Base-by-base conservation (phyloP, 176 grass and related monocot species). In the Luzula sylvatica region DNA sequence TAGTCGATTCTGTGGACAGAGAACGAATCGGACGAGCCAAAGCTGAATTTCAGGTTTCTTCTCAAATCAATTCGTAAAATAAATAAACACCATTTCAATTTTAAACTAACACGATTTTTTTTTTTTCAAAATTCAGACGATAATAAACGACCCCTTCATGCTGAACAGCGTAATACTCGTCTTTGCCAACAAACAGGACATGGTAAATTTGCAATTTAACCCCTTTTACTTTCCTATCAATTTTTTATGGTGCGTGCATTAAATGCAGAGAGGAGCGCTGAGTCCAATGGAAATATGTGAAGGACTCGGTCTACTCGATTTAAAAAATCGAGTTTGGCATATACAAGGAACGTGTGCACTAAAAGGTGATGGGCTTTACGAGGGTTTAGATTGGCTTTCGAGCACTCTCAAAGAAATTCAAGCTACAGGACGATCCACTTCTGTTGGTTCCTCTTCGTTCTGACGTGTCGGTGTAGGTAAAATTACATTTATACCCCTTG, bases 91-190 rank as follows among this genome's bases (percentile, higher is more conserved):
- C 4, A 46, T 15, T 49, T 63, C 43, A 18, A 50, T 16, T 19
- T n/a, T 28, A 26, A 35, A 35, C 35, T 76, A 20, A n/a, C 49
- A 72, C 18, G 6, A 20, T 26, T 43, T 3, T 8, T 14, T 44
- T 57, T 7, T 58, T 38, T 26, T 8, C 70, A 11, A 66, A 7
- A 72, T 82, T 61, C 78, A 94, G 87, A 68, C 82, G 42, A 94
- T 94, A 41, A 94, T 87, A 58, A 87, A 69, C 52, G 82, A 94
- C 72, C 87, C 87, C 57, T 87, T 94, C 80, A 94, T 94, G 87
- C 77, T 94, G 42, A 82, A 82, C 78, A 84, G 80, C 58, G 48
- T 84, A 7, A 13, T 90, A 42, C 57, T 90, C 68, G 80, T 90
- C 53, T 84, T 87, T 79, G 82, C 87, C 38, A 94, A 94, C 82